phyloP scores from a whole-genome alignment of 306 rosid genomes.

The Vachellia collinsii region DNA sequence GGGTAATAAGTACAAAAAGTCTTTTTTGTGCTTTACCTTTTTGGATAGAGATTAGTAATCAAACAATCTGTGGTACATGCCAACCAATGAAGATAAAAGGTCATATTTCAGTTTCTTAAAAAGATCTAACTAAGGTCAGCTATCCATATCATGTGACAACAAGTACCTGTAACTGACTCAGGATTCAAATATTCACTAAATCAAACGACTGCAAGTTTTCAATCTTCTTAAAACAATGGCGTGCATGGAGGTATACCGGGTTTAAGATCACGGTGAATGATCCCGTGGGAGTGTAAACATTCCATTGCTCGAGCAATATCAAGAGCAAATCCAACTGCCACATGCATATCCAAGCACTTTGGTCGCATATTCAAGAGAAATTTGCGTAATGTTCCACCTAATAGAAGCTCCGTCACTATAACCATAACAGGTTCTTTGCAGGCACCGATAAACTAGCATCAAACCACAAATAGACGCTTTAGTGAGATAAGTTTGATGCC shows the following conservation, averaged over 20 bases:
- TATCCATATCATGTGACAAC: constrained; percentile 5
- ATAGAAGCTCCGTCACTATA: constrained; percentile 89
- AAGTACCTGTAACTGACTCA: constrained; percentile 17
- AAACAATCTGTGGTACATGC: not conserved
- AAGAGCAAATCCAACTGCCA: constrained; percentile 43
- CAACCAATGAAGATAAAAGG: constrained; percentile 10
- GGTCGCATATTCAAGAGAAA: constrained; percentile 58
- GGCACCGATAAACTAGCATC: constrained; percentile 88
- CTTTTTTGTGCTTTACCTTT: constrained; percentile 1
- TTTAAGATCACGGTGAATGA: constrained; percentile 94
- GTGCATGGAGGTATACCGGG: constrained; percentile 63
- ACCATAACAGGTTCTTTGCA: constrained; percentile 97
- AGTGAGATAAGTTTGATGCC: constrained; percentile 29
- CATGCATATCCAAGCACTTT: constrained; percentile 34
- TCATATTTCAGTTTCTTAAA: constrained; percentile 18
- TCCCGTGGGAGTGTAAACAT: constrained; percentile 81
- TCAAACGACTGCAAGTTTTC: not conserved
- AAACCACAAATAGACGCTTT: constrained; percentile 31
- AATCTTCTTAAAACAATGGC: constrained; percentile 10
- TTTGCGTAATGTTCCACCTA: constrained; percentile 90
- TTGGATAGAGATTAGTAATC: not conserved
- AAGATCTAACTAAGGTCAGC: constrained; percentile 18
- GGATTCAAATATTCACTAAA: constrained; percentile 15
- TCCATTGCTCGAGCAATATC: constrained; percentile 44
- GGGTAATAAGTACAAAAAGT: not conserved